Evolutionary conservation across 306 rosid species (phyloP).

Genomic region (peach (Prunus persica)): Prunus_persica_NCBIv2 NC_034009.1:36008501-36009000

Average conservation of each 20-base stretch:
- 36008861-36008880: constrained; percentile 8
- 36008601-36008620: not conserved
- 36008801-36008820: constrained; percentile 5
- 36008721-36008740: not conserved
- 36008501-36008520: not conserved
- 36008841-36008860: constrained; percentile 20
- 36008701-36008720: not conserved
- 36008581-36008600: not conserved
- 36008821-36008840: constrained; percentile 15
- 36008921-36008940: constrained; percentile 30
- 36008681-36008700: not conserved
- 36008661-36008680: not conserved
- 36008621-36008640: not conserved
- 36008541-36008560: not conserved
- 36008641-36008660: not conserved
- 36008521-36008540: not conserved
- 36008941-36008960: constrained; percentile 29
- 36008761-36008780: constrained; percentile 2
- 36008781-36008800: constrained; percentile 27
- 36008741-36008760: not conserved
- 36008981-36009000: constrained; percentile 70
- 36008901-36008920: constrained; percentile 55
- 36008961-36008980: constrained; percentile 74
- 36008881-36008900: constrained; percentile 9
- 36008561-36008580: not conserved